Conservation (phyloP, 352 stramenopile genomes). For the Globisporangium spinosum region DNA sequence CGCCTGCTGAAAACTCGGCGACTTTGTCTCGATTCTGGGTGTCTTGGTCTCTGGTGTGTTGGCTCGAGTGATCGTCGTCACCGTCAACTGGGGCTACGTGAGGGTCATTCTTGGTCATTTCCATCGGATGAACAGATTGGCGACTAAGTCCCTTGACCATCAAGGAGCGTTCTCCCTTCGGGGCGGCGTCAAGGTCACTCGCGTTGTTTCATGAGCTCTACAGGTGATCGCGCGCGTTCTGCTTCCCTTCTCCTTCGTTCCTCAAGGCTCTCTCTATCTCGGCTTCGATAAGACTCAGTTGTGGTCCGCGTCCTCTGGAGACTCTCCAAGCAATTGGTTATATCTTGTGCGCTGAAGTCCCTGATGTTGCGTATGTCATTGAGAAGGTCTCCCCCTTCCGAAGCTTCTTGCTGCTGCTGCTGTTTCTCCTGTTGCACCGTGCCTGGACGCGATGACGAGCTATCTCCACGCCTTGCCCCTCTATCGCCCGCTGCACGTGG, state of each 20-base stretch:
- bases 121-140: conserved; percentile 68
- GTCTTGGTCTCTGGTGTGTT: neutral
- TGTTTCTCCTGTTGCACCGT: neutral
- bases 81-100: conserved; percentile 9
- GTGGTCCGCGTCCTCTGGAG: neutral
- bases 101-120: conserved; percentile 23
- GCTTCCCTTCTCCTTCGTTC: neutral
- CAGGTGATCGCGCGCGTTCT: neutral
- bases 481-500: neutral
- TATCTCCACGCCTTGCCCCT: neutral
- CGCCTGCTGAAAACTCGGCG: conserved; percentile 5
- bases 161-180: conserved; percentile 19
- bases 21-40: conserved; percentile 9
- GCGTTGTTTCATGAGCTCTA: neutral
- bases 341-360: conserved; percentile 4
- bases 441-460: neutral
- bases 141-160: conserved; percentile 57
- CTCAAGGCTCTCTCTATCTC: neutral
- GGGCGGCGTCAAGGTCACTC: neutral
- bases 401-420: neutral
- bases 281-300: neutral
- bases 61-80: conserved; percentile 5
- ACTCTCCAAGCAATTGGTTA: neutral
- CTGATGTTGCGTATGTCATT: conserved; percentile 12
- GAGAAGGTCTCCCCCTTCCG: conserved; percentile 1